phyloP scores from a whole-genome alignment of 257 asterid genomes.

The Nicotiana knightiana region DNA sequence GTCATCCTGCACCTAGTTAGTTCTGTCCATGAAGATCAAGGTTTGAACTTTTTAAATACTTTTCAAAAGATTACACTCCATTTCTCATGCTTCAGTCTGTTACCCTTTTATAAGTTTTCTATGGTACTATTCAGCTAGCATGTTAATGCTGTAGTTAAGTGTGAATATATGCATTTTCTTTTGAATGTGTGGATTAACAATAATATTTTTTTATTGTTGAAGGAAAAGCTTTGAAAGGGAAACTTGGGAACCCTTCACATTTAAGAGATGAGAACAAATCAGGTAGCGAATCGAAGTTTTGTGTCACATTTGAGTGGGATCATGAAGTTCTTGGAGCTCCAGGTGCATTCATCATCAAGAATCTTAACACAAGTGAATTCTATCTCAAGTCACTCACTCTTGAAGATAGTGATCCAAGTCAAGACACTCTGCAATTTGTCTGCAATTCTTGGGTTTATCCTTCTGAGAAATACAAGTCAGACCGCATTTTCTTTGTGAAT shows the following conservation, averaged over 20 bases:
- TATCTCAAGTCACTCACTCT: constrained; percentile 63
- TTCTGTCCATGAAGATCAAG: neutral
- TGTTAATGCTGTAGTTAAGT: no score
- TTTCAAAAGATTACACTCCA: neutral
- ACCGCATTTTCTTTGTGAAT: constrained; percentile 59
- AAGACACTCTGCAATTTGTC: constrained; percentile 49
- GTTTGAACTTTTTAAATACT: neutral
- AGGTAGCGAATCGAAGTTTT: constrained; percentile 29
- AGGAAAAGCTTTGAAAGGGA: neutral
- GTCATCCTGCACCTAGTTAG: neutral
- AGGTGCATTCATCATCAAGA: constrained; percentile 48
- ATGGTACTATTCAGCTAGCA: no score
- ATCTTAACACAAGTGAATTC: constrained; percentile 55
- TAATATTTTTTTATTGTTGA: no score
- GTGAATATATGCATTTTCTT: no score
- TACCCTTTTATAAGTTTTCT: no score
- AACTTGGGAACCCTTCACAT: neutral
- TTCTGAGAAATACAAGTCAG: constrained; percentile 35
- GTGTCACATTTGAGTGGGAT: constrained; percentile 58
- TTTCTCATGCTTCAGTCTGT: no score
- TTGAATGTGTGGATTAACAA: no score
- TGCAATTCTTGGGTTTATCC: constrained; percentile 84
- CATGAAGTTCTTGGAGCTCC: constrained; percentile 47
- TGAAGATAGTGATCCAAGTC: constrained; percentile 44
- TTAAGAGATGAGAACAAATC: neutral